phyloP scores from a whole-genome alignment of 116 monocot genomes.

The Iris pallida region DNA sequence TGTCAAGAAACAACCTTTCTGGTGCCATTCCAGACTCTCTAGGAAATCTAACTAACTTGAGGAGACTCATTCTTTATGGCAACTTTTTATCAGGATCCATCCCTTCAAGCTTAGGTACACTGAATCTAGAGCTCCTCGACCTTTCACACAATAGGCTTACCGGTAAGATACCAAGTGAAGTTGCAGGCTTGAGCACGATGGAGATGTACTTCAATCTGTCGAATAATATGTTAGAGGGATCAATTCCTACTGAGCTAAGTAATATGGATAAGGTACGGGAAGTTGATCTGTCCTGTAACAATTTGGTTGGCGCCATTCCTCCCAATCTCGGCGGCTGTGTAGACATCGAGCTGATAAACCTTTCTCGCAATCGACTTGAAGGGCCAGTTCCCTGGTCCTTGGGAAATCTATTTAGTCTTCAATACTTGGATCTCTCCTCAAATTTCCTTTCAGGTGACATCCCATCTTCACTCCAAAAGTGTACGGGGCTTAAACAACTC shows the following conservation, averaged over 20 bases:
- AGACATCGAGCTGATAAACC: slow-evolving; percentile 28
- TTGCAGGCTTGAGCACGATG: slow-evolving; percentile 38
- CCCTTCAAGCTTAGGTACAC: slow-evolving; percentile 26
- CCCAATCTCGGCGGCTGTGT: slow-evolving; percentile 30
- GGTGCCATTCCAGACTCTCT: slow-evolving; percentile 30
- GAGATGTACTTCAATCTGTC: slow-evolving; percentile 33
- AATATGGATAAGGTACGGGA: slow-evolving; percentile 37
- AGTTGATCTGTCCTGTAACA: slow-evolving; percentile 43
- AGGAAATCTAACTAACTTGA: slow-evolving; percentile 24
- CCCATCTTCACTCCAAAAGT: slow-evolving; percentile 27
- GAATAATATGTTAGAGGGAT: slow-evolving; percentile 18
- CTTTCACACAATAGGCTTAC: slow-evolving; percentile 35
- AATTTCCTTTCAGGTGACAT: slow-evolving; percentile 43
- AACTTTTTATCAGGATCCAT: slow-evolving; percentile 27
- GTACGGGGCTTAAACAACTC: slow-evolving; percentile 22
- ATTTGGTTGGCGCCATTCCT: slow-evolving; percentile 25
- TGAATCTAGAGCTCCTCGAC: slow-evolving; percentile 27
- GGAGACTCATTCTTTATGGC: slow-evolving; percentile 15
- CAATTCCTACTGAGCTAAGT: slow-evolving; percentile 27
- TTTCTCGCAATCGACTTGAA: slow-evolving; percentile 46
- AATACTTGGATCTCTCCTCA: slow-evolving; percentile 37
- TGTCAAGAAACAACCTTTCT: slow-evolving; percentile 33
- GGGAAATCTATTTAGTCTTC: slow-evolving; percentile 30
- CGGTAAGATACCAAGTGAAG: slow-evolving; percentile 27
- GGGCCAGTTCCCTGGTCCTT: slow-evolving; percentile 43